Evolutionary conservation across 108 stramenopile genomes (phyloP), one percentile per base, ranked within the genome.

Genomic region (Licmophora abbreviata): DNA sequence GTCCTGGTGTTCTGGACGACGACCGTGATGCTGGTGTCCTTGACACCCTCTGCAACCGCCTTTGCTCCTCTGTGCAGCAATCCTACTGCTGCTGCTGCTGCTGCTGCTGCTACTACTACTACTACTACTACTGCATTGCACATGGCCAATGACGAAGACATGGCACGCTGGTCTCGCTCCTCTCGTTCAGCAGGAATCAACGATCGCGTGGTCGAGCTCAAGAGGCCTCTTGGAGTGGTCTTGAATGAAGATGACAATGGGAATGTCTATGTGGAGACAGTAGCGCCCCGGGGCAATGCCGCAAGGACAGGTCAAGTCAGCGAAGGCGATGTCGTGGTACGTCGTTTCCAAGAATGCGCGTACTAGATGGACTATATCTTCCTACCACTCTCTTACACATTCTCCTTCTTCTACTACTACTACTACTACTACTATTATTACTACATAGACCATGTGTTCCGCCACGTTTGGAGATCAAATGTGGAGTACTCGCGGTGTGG

Each of bases 401-500:
- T 26, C 18, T 25, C 29, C 35, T 38, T 59, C 5, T 63, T 29
- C 15, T 63, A 32, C n/a, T n/a, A n/a, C n/a, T n/a, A n/a, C n/a
- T n/a, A n/a, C n/a, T n/a, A n/a, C n/a, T n/a, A n/a, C n/a, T n/a
- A n/a, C n/a, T n/a, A n/a, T n/a, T n/a, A n/a, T n/a, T n/a, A n/a
- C n/a, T n/a, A n/a, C n/a, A n/a, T n/a, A n/a, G n/a, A 79, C 87
- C 37, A 95, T 97, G 90, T 85, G 88, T 51, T 83, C 81, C 15
- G 94, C 96, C 3, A 97, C 96, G 1, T 97, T 97, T 63, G 96
- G 96, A 11, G 81, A 95, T 64, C 68, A 97, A 59, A 85, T 95
- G 81, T 97, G 96, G 96, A 76, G 78, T 44, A 75, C 80, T 22
- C 67, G 90, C 33, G 93, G 94, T 14, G 92, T 74, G 1, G 94